phyloP scores from a whole-genome alignment of 2,329 filamentous ascomycete genomes.

The Penicillium janthinellum region DNA sequence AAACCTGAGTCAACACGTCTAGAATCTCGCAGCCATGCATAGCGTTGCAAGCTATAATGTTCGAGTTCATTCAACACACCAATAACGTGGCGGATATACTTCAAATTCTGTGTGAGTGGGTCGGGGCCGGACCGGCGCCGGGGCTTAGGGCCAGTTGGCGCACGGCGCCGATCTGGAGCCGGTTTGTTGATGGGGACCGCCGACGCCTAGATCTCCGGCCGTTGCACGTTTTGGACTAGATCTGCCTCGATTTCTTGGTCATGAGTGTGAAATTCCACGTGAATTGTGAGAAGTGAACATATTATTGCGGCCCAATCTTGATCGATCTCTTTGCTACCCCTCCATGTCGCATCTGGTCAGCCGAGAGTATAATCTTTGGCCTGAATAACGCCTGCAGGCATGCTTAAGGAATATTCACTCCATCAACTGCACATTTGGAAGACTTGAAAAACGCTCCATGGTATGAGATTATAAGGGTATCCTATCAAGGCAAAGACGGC shows the following conservation, averaged over 20 bases:
- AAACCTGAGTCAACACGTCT: conserved; percentile 25
- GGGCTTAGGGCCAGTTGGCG: conserved; percentile 10
- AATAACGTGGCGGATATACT: conserved; percentile 22
- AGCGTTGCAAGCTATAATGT: conserved; percentile 19
- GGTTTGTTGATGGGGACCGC: conserved; percentile 12
- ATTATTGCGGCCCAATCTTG: conserved; percentile 17
- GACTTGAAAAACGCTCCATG: background rate
- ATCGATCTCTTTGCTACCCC: conserved; percentile 1
- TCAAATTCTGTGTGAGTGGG: conserved; percentile 15
- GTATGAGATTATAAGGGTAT: background rate
- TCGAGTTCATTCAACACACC: conserved; percentile 15
- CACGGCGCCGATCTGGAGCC: conserved; percentile 28
- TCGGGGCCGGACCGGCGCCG: conserved; percentile 28
- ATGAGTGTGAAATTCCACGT: conserved; percentile 13
- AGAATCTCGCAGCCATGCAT: conserved; percentile 17
- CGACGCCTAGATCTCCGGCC: conserved; percentile 14
- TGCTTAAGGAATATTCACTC: background rate
- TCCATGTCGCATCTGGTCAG: conserved; percentile 1
- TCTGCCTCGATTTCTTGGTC: background rate
- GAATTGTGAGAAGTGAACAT: conserved; percentile 2
- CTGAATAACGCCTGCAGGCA: conserved; percentile 3
- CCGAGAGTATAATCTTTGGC: conserved; percentile 3
- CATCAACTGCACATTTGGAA: background rate
- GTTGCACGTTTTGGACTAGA: conserved; percentile 4
- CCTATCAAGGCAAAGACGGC: conserved; percentile 32